Evolutionary conservation across 768 basidiomycete species (phyloP).

Genomic region (Austroboletus eburneus): DNA sequence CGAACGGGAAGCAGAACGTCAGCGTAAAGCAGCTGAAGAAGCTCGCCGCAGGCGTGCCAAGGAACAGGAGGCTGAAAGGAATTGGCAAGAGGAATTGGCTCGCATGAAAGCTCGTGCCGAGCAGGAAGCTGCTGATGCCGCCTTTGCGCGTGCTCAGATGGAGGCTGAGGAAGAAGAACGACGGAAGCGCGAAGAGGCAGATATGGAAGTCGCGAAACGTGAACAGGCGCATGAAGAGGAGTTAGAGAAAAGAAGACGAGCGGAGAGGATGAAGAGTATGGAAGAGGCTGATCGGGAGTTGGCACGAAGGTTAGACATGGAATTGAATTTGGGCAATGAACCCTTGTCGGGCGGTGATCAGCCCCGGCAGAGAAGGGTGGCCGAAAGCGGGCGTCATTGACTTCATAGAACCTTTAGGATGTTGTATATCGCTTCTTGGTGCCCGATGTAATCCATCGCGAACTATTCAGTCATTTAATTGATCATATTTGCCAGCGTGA

Average conservation of each 20-base stretch:
- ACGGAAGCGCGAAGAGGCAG: conserved; percentile 26
- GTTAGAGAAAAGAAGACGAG: conserved; percentile 26
- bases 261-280: conserved; percentile 18
- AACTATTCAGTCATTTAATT: too few relatives aligned
- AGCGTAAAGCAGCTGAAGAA: conserved; percentile 45
- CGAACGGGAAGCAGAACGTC: conserved; percentile 46
- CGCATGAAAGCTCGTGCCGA: conserved; percentile 35
- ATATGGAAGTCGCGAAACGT: conserved; percentile 32
- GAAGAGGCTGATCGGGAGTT: conserved; percentile 36
- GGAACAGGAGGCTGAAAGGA: conserved; percentile 47
- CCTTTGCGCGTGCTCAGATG: conserved; percentile 33
- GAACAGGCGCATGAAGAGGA: conserved; percentile 31
- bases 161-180: conserved; percentile 32
- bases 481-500: too few relatives aligned
- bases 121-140: conserved; percentile 36
- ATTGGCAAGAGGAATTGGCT: conserved; percentile 32
- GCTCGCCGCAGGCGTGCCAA: conserved; percentile 41
- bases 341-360: conserved; percentile 14
- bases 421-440: too few relatives aligned
- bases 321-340: conserved; percentile 24
- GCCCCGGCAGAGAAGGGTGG: conserved; percentile 2
- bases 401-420: too few relatives aligned
- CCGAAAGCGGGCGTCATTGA: not conserved
- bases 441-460: too few relatives aligned
- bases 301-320: conserved; percentile 50